These are phyloP conservation scores for Gossypium rotundifolium DNA, from an alignment of 345 rosid species.

Conservation along the genomic window DNA sequence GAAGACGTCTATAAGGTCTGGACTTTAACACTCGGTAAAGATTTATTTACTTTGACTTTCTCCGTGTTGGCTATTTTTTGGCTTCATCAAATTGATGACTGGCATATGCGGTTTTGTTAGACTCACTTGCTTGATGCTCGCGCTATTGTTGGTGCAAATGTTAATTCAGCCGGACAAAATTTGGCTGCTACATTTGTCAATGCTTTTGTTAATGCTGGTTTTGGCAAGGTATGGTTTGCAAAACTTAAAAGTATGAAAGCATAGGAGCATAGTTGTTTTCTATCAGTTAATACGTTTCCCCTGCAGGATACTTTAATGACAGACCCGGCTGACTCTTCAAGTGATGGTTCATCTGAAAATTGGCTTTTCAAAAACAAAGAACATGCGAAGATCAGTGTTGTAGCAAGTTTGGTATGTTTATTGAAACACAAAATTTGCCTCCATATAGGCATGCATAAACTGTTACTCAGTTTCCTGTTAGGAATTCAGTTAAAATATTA, in stretches of 20 bases:
- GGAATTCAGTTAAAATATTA: constrained; percentile 8
- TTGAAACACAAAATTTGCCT: constrained; percentile 3
- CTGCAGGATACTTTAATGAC: constrained; percentile 92
- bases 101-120: constrained; percentile 28
- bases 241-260: constrained; percentile 9
- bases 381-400: constrained; percentile 92
- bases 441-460: not conserved
- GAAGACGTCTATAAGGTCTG: constrained; percentile 94
- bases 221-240: constrained; percentile 62
- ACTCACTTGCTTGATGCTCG: constrained; percentile 96
- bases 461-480: not conserved
- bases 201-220: constrained; percentile 97
- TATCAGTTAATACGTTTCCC: constrained; percentile 4
- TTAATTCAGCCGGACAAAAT: constrained; percentile 92
- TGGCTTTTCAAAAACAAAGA: constrained; percentile 98
- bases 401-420: constrained; percentile 77
- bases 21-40: not conserved
- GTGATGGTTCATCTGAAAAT: constrained; percentile 60
- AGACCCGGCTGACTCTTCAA: constrained; percentile 60
- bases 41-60: not conserved
- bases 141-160: constrained; percentile 65
- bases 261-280: not conserved
- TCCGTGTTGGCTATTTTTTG: not conserved
- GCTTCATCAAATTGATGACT: constrained; percentile 13
- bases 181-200: constrained; percentile 95